A percentile compares a stretch with the other conserved stretches of the same genome.
Evolutionary conservation across 306 rosid genomes (phyloP).

Genomic region (Rubus idaeus): DNA sequence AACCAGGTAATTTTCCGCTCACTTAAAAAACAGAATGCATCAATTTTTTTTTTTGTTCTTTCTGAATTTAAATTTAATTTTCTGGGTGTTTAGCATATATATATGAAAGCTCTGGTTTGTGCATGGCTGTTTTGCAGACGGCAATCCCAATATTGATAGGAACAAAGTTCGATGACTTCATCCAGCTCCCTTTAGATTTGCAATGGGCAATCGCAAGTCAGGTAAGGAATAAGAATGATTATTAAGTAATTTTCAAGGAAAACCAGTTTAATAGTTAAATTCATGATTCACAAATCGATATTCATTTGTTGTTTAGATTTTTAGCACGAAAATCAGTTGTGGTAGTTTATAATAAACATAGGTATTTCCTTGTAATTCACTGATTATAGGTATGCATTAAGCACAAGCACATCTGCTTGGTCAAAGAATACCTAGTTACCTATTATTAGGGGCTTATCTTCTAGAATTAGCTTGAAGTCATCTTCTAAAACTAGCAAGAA

Average conservation of each 20-base stretch:
- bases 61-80: neutral
- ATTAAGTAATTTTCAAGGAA: too few relatives aligned
- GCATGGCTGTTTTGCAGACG: conserved; percentile 44
- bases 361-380: too few relatives aligned
- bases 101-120: neutral
- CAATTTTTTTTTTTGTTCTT: neutral
- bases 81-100: too few relatives aligned
- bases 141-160: conserved; percentile 92
- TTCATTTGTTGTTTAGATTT: neutral
- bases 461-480: neutral
- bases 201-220: conserved; percentile 93
- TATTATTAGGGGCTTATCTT: neutral
- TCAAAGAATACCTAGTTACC: conserved; percentile 8
- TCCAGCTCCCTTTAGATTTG: conserved; percentile 94
- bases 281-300: neutral
- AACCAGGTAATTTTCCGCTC: conserved; percentile 58
- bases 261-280: neutral
- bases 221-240: conserved; percentile 38
- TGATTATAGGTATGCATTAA: too few relatives aligned
- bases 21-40: neutral
- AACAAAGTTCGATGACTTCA: conserved; percentile 93
- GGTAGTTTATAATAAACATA: neutral
- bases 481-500: neutral
- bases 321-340: neutral
- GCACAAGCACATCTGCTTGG: too few relatives aligned